A percentile compares a stretch with the other conserved stretches of the same genome.
These are phyloP conservation scores for Psilocybe tampanensis DNA, from an alignment of 768 basidiomycete species.

Conservation along the genomic window DNA sequence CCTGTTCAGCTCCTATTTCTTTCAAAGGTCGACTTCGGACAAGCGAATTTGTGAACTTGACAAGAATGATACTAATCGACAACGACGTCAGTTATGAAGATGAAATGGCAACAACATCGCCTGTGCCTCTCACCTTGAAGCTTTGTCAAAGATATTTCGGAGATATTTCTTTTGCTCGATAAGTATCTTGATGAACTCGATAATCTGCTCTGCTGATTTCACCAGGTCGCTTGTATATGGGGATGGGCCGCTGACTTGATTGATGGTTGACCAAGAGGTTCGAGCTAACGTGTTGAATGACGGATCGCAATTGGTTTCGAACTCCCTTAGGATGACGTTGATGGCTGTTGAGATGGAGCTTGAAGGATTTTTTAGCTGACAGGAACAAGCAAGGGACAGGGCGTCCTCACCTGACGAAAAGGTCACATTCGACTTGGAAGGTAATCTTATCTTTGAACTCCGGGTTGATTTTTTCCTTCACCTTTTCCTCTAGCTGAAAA, in stretches of 20 bases:
- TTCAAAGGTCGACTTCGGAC: constrained; percentile 90
- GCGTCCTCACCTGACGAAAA: constrained; percentile 77
- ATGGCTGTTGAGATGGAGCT: constrained; percentile 89
- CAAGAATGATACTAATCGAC: constrained; percentile 68
- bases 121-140: constrained; percentile 65
- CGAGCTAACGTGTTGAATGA: constrained; percentile 77
- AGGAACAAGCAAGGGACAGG: background rate
- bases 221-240: constrained; percentile 79
- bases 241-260: constrained; percentile 87
- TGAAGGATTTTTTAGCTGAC: background rate
- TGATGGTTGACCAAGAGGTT: constrained; percentile 75
- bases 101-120: background rate
- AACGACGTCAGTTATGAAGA: background rate
- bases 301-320: constrained; percentile 83
- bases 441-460: constrained; percentile 79
- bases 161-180: constrained; percentile 96
- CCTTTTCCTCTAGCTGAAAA: constrained; percentile 86
- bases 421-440: constrained; percentile 83
- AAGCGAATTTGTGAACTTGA: constrained; percentile 86
- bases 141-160: constrained; percentile 92
- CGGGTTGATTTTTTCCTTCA: constrained; percentile 77
- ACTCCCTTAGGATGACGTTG: constrained; percentile 75
- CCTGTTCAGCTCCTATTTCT: constrained; percentile 96
- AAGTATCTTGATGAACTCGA: constrained; percentile 74
- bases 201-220: constrained; percentile 71